phyloP scores from a whole-genome alignment of 1,284 basidiomycete species.

The Jaminaea rosea region DNA sequence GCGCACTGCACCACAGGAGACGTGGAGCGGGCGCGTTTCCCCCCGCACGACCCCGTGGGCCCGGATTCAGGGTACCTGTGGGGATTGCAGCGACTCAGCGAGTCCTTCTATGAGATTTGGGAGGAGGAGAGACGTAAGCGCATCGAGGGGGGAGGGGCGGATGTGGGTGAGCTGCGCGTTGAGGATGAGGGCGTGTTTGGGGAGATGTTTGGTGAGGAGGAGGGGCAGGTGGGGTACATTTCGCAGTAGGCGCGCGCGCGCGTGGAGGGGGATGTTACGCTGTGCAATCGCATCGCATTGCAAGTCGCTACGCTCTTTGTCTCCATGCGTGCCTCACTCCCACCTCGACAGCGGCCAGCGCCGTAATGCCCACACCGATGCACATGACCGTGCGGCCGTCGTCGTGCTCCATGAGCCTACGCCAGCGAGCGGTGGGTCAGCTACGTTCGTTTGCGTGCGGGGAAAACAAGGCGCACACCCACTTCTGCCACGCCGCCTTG shows the following conservation, averaged over 20 bases:
- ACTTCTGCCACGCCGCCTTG: no score
- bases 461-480: no score
- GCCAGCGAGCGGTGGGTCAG: no score
- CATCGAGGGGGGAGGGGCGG: slow-evolving; percentile 14
- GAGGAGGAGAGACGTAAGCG: slow-evolving; percentile 24
- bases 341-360: no score
- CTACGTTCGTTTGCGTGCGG: no score
- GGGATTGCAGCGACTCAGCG: slow-evolving; percentile 67
- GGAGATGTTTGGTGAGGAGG: slow-evolving; percentile 38
- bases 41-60: slow-evolving; percentile 75
- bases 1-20: slow-evolving; percentile 93
- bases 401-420: no score
- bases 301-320: no score
- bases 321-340: no score
- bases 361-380: no score
- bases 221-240: slow-evolving; percentile 3
- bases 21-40: slow-evolving; percentile 58
- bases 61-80: slow-evolving; percentile 91
- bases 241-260: slow-evolving; percentile 1
- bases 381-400: no score
- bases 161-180: slow-evolving; percentile 29
- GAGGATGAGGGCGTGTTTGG: slow-evolving; percentile 42
- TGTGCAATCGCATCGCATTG: no score
- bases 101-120: slow-evolving; percentile 57
- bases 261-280: no score